phyloP scores from a whole-genome alignment of 2,329 filamentous ascomycete genomes.

The Trichoderma arundinaceum region DNA sequence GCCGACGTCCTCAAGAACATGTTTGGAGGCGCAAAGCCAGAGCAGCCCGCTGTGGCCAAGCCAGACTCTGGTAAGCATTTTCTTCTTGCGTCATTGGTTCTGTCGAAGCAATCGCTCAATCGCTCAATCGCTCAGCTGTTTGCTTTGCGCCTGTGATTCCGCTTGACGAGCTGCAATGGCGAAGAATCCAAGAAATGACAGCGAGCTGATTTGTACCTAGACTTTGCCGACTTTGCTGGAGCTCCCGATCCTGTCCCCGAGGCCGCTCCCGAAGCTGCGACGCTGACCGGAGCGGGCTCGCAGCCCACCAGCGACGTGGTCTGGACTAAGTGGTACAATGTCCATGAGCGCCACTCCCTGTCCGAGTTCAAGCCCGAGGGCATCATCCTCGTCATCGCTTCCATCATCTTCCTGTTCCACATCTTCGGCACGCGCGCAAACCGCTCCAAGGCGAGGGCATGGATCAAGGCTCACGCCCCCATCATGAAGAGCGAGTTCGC shows the following conservation, averaged over 20 bases:
- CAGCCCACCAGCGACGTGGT: slow-evolving; percentile 58
- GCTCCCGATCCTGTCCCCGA: slow-evolving; percentile 70
- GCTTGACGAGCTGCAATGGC: background rate
- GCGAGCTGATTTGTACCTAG: slow-evolving; percentile 51
- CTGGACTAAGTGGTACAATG: slow-evolving; percentile 94
- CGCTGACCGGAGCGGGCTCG: slow-evolving; percentile 52
- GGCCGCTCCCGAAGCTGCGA: slow-evolving; percentile 53
- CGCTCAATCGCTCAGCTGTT: background rate
- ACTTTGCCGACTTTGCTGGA: slow-evolving; percentile 92
- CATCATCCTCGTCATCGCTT: slow-evolving; percentile 76
- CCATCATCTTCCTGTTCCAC: slow-evolving; percentile 77
- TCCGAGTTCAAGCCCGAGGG: slow-evolving; percentile 89
- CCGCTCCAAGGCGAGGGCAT: slow-evolving; percentile 77
- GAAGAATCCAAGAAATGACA: background rate
- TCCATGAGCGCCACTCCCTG: slow-evolving; percentile 86
- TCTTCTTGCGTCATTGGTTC: background rate
- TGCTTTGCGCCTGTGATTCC: slow-evolving; percentile 3
- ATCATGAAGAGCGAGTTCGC: slow-evolving; percentile 82
- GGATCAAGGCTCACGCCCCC: slow-evolving; percentile 77
- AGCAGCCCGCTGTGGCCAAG: slow-evolving; percentile 52
- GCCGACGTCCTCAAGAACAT: slow-evolving; percentile 69
- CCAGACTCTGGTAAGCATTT: slow-evolving; percentile 67
- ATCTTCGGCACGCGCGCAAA: slow-evolving; percentile 82
- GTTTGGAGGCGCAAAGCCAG: slow-evolving; percentile 69
- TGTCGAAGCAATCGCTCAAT: background rate